Evolutionary conservation across 2,329 filamentous ascomycete genomes (phyloP), one percentile per base, ranked within the genome.

Genomic region (Mollisia scopiformis): DNA sequence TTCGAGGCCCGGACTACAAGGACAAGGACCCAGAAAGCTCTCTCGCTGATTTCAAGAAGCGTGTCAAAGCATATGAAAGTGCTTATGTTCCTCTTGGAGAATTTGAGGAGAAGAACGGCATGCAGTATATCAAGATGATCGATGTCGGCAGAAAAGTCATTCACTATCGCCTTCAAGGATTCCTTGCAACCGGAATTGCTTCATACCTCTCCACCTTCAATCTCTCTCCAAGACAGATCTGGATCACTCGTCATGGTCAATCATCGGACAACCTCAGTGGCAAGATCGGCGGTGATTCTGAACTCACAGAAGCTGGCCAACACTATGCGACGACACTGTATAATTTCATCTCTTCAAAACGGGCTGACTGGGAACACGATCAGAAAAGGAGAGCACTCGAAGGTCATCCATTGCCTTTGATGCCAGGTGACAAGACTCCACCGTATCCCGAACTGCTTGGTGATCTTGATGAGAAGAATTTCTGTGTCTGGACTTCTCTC

Each of bases 401-500:
- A 5, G 65, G 85, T 89, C 65, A 89, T 88, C 1, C 89, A 90
- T 60, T 96, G 96, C 75, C 95, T n/a, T 94, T 95, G 1, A 84
- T 88, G 43, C 89, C 93, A 0, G 95, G 95, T 59, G 94, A 97
- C 76, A 91, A 90, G 66, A 98, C 95, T 0, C 95, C 95, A 4
- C 95, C 95, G 0, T 98, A 99, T 71, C 95, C 95, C 0, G 92
- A 97, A 73, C 88, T 89, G 68, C 83, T 86, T 63, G 83, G 83
- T 53, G 88, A 89, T 52, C 79, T 88, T 30, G 85, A 90, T 30
- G 84, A 91, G 71, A 96, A 97, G 79, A 92, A 92, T 73, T 98
- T 97, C 74, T 99, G 95, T 75, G 92, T 99, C 16, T 99, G 95
- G 95, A 97, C 94, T 0, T 96, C 92, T 2, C 98, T 98, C 94